phyloP scores from a whole-genome alignment of 495 filamentous ascomycete genomes.

The Aspergillus saccharolyticus region DNA sequence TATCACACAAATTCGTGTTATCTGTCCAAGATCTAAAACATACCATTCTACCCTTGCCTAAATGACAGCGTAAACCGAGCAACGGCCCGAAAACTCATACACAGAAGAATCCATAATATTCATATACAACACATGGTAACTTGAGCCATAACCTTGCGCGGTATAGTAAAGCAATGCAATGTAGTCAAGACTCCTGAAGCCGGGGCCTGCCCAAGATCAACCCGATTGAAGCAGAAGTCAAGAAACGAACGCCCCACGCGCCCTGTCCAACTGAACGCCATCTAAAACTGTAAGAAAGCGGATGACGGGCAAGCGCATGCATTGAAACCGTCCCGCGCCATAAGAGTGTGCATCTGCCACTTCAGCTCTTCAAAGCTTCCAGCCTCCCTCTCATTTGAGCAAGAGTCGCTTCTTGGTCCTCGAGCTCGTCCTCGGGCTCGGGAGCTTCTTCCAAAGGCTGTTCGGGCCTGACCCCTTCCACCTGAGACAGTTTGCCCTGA shows the following conservation, averaged over 20 bases:
- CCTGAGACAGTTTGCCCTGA: conserved; percentile 71
- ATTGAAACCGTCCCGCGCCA: neutral
- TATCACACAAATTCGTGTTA: too few species aligned
- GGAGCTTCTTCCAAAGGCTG: conserved; percentile 53
- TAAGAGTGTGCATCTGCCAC: neutral
- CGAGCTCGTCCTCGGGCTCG: conserved; percentile 65
- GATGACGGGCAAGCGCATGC: neutral
- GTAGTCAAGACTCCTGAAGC: neutral
- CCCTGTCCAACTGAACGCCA: neutral
- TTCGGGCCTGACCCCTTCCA: conserved; percentile 49
- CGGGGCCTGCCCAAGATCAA: neutral
- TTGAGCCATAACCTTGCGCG: neutral
- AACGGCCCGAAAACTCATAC: neutral
- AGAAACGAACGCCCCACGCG: neutral
- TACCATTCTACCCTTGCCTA: neutral
- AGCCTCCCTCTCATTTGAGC: conserved; percentile 89
- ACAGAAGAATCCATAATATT: neutral
- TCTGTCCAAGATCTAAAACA: too few species aligned
- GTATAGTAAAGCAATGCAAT: neutral
- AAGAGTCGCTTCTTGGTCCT: conserved; percentile 80
- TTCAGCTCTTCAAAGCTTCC: conserved; percentile 85
- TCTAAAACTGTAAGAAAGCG: neutral
- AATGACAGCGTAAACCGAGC: neutral
- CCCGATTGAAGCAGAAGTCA: neutral
- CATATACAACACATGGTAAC: neutral